Conservation (phyloP, 495 filamentous ascomycete species). For the Podospora comata region DNA sequence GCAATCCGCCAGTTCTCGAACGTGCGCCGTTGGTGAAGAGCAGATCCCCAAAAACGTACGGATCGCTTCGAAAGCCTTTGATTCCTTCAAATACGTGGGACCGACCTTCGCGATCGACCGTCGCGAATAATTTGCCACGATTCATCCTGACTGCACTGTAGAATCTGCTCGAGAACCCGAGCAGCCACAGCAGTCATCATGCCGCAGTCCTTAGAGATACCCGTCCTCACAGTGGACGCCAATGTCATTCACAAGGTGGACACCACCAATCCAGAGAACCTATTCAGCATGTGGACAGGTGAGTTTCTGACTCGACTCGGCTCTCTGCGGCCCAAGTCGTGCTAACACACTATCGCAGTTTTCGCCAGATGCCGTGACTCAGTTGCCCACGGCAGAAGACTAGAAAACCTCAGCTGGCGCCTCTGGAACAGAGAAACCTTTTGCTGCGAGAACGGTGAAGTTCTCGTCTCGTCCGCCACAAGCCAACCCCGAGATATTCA, state of each 20-base stretch:
- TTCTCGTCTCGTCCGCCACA: constrained; percentile 38
- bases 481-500: constrained; percentile 47
- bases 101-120: constrained; percentile 26
- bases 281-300: constrained; percentile 99
- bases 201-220: constrained; percentile 37
- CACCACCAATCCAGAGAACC: constrained; percentile 84
- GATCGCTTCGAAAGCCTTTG: constrained; percentile 23
- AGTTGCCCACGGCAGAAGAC: constrained; percentile 84
- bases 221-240: constrained; percentile 76
- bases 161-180: constrained; percentile 33
- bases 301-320: constrained; percentile 43
- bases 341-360: constrained; percentile 52
- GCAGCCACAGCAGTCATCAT: constrained; percentile 32
- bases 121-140: constrained; percentile 21
- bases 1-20: constrained; percentile 1
- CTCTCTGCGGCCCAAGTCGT: constrained; percentile 8
- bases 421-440: constrained; percentile 96
- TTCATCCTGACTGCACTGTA: constrained; percentile 20
- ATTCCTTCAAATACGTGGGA: not conserved
- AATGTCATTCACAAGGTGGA: constrained; percentile 91
- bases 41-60: constrained; percentile 23
- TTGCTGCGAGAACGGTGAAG: constrained; percentile 66
- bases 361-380: constrained; percentile 95
- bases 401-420: constrained; percentile 95
- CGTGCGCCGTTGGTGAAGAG: constrained; percentile 31